A percentile compares a stretch with the other conserved stretches of the same genome.
These are phyloP conservation scores for Stachybotrys chlorohalonatus DNA, from an alignment of 2,329 filamentous ascomycete species.

Conservation along the genomic window DNA sequence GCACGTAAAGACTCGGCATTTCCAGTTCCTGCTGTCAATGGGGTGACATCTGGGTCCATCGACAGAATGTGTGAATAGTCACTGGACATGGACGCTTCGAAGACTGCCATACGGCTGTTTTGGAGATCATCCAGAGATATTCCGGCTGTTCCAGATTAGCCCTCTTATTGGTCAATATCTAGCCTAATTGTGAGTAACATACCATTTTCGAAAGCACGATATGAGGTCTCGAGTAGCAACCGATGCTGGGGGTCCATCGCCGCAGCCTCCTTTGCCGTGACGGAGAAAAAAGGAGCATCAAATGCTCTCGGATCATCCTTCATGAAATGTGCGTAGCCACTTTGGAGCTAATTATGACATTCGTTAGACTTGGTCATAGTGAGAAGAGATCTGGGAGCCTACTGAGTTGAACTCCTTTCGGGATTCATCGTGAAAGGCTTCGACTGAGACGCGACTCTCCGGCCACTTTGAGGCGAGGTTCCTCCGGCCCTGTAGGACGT, in stretches of 20 bases:
- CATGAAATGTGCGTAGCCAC: constrained; percentile 15
- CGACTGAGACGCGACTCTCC: not conserved
- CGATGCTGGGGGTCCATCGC: constrained; percentile 5
- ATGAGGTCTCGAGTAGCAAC: constrained; percentile 1
- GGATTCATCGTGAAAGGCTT: not conserved
- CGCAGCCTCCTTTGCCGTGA: constrained; percentile 4
- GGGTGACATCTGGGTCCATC: constrained; percentile 11
- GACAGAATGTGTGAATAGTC: not conserved
- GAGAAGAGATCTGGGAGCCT: not conserved
- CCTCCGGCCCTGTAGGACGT: not conserved
- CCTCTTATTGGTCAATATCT: not conserved
- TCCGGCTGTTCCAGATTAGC: not conserved
- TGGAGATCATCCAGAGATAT: not conserved
- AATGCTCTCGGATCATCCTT: constrained; percentile 21
- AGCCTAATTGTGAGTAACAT: not conserved
- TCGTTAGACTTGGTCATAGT: not conserved
- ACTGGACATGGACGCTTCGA: not conserved
- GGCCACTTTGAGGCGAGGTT: not conserved
- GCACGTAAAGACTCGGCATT: constrained; percentile 13
- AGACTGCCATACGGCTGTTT: not conserved
- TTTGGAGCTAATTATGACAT: not conserved
- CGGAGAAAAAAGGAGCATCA: constrained; percentile 29
- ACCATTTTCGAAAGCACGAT: constrained; percentile 2
- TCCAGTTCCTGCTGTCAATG: constrained; percentile 12
- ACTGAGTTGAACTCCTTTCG: not conserved